Evolutionary conservation across 768 basidiomycete species (phyloP).

Genomic region (Serendipita sp.): DNA sequence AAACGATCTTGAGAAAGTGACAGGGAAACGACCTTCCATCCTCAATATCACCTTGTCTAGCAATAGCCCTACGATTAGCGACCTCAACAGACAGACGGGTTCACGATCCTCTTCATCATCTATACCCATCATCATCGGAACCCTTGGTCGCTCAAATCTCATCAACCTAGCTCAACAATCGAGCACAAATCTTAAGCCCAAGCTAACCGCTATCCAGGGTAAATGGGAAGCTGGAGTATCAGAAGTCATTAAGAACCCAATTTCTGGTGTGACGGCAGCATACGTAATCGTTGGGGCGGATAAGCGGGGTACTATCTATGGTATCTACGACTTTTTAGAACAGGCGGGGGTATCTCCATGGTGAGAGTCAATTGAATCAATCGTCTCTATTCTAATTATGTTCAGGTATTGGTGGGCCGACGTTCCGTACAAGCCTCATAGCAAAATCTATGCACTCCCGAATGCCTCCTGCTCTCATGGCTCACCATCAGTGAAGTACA

Average conservation of each 20-base stretch:
- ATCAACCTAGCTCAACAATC: conserved; percentile 26
- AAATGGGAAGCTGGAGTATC: conserved; percentile 52
- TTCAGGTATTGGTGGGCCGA: conserved; percentile 51
- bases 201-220: conserved; percentile 41
- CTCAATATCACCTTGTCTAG: conserved; percentile 34
- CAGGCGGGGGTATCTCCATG: conserved; percentile 61
- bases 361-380: conserved; percentile 20
- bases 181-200: conserved; percentile 35
- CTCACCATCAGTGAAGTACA: conserved; percentile 49
- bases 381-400: neutral
- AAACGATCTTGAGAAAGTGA: conserved; percentile 44
- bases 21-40: conserved; percentile 33
- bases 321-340: conserved; percentile 51
- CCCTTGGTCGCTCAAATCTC: conserved; percentile 40
- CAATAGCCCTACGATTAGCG: conserved; percentile 14
- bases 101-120: conserved; percentile 13
- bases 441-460: conserved; percentile 26
- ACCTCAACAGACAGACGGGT: neutral
- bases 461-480: conserved; percentile 31
- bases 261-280: conserved; percentile 33
- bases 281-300: conserved; percentile 57
- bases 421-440: conserved; percentile 40
- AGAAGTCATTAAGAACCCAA: conserved; percentile 35
- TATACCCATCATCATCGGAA: conserved; percentile 46
- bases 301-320: conserved; percentile 52